A percentile compares a stretch with the other conserved stretches of the same genome.
phyloP scores from a whole-genome alignment of 2,329 filamentous ascomycete genomes.

The Diaporthe helianthi region DNA sequence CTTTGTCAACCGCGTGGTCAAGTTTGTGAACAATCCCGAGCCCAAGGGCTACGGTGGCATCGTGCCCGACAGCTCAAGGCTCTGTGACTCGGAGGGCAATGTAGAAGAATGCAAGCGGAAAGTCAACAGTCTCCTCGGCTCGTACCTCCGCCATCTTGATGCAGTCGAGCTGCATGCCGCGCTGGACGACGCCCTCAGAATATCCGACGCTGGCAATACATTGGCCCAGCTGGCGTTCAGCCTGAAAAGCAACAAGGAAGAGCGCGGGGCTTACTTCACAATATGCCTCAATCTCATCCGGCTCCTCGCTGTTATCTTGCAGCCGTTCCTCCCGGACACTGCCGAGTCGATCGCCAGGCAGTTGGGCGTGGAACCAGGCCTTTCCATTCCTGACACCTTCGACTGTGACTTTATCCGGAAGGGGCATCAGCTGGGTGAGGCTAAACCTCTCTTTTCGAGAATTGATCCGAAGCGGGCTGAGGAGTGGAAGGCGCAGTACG shows the following conservation, averaged over 20 bases:
- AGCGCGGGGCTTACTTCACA: neutral
- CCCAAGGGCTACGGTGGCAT: conserved; percentile 69
- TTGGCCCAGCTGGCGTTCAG: neutral
- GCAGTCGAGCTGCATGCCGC: conserved; percentile 2
- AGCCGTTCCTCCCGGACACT: conserved; percentile 7
- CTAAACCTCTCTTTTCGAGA: neutral
- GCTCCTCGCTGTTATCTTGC: neutral
- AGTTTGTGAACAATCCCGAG: conserved; percentile 69
- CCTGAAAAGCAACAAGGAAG: neutral
- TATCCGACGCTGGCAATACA: neutral
- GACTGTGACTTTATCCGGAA: neutral
- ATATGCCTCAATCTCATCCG: neutral
- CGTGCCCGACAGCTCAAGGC: conserved; percentile 61
- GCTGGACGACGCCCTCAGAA: neutral
- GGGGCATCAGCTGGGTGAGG: neutral
- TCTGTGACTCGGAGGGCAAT: neutral
- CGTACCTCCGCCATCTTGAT: neutral
- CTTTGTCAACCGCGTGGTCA: conserved; percentile 76
- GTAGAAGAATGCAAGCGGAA: neutral
- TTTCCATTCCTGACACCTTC: neutral
- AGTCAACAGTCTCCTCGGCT: neutral
- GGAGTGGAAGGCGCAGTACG: conserved; percentile 1
- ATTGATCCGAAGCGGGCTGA: neutral
- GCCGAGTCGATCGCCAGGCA: conserved; percentile 6
- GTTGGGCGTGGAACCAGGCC: neutral